These are phyloP conservation scores for Meripilus lineatus DNA, from an alignment of 1,284 basidiomycete genomes.

Conservation along the genomic window DNA sequence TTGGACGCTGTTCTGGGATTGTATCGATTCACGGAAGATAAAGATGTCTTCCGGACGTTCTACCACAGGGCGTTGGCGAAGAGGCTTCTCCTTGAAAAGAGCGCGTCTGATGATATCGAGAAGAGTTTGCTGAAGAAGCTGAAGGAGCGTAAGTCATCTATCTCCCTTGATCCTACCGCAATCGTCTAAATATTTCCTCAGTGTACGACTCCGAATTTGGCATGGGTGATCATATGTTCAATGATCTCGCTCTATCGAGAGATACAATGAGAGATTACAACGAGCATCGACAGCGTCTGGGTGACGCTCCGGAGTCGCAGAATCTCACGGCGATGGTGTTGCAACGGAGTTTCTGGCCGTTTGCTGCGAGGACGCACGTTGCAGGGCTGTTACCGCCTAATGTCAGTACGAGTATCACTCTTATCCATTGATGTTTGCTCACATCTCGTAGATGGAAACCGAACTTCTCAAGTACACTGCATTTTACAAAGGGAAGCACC, in stretches of 20 bases:
- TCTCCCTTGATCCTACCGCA: background rate
- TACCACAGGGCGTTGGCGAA: conserved; percentile 90
- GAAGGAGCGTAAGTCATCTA: conserved; percentile 75
- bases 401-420: conserved; percentile 30
- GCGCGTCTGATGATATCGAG: conserved; percentile 91
- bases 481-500: conserved; percentile 77
- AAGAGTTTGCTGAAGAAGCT: conserved; percentile 84
- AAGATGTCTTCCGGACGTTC: conserved; percentile 93
- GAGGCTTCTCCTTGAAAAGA: conserved; percentile 80
- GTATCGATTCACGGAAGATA: conserved; percentile 88
- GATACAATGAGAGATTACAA: conserved; percentile 65
- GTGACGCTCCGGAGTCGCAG: conserved; percentile 16
- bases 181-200: conserved; percentile 20
- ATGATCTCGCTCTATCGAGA: conserved; percentile 71
- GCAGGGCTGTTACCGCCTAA: conserved; percentile 48
- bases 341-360: conserved; percentile 76
- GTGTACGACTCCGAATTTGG: conserved; percentile 88
- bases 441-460: conserved; percentile 57
- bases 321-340: conserved; percentile 67
- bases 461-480: conserved; percentile 57
- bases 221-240: conserved; percentile 89
- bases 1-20: conserved; percentile 79
- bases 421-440: background rate
- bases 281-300: conserved; percentile 16
- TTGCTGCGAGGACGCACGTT: conserved; percentile 44